Percentiles rank a stretch among this genome's conserved stretches.
phyloP scores from a whole-genome alignment of 2,329 filamentous ascomycete species.

The Parastagonospora avenae region DNA sequence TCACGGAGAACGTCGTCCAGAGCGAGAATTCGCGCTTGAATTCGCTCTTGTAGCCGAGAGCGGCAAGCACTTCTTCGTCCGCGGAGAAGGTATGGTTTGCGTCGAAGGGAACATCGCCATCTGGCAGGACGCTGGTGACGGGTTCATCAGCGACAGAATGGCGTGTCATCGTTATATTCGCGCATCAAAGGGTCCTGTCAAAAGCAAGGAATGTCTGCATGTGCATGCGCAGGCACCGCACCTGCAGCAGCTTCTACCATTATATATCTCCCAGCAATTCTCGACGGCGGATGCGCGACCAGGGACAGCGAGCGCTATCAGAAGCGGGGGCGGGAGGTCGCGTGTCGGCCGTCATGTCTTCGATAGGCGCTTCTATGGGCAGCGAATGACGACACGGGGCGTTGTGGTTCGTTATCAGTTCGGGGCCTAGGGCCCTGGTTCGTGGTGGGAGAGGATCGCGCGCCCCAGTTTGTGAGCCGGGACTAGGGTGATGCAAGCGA shows the following conservation, averaged over 20 bases:
- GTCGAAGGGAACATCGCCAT: constrained; percentile 56
- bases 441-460: too few relatives aligned
- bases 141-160: constrained; percentile 53
- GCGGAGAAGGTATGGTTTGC: constrained; percentile 52
- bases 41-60: constrained; percentile 67
- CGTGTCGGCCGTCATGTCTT: neutral
- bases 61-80: constrained; percentile 66
- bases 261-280: too few relatives aligned
- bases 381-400: constrained; percentile 12
- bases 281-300: too few relatives aligned
- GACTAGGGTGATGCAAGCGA: neutral
- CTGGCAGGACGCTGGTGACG: constrained; percentile 59
- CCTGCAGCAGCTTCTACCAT: too few relatives aligned
- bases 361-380: constrained; percentile 13
- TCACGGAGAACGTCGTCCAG: constrained; percentile 76
- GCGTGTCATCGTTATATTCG: constrained; percentile 6
- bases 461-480: too few relatives aligned
- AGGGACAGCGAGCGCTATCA: neutral
- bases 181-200: constrained; percentile 7
- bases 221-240: neutral
- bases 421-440: neutral
- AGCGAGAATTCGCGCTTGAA: constrained; percentile 74
- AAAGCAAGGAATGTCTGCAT: neutral
- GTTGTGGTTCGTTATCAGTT: constrained; percentile 16
- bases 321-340: constrained; percentile 4